Conservation (phyloP, 169 alveolate species). For the Plasmodium coatneyi region DNA sequence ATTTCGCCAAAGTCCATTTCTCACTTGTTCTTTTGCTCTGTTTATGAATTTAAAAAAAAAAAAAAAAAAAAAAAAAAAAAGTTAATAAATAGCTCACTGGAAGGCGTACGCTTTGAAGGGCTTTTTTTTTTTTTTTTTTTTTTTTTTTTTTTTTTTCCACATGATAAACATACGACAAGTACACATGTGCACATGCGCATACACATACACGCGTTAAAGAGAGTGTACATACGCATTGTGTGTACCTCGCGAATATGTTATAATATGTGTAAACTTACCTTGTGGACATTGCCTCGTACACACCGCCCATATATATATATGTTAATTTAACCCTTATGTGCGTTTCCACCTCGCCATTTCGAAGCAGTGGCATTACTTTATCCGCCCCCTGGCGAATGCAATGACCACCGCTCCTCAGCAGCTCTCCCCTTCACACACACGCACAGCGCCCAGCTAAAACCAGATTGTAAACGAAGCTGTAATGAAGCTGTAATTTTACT, state of each 20-base stretch:
- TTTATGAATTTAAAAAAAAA: neutral
- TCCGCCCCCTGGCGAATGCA: neutral
- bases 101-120: neutral
- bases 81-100: constrained; percentile 1
- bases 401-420: neutral
- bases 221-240: neutral
- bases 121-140: constrained; percentile 1
- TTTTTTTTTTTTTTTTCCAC: too few species aligned
- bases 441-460: neutral
- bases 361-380: neutral
- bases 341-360: neutral
- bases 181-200: neutral
- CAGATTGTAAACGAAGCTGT: neutral
- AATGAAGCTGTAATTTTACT: neutral
- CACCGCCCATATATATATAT: neutral
- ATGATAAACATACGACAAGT: neutral
- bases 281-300: neutral
- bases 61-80: neutral
- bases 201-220: neutral
- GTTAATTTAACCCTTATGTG: neutral
- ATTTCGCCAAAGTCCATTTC: neutral
- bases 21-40: neutral
- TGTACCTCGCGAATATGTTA: neutral
- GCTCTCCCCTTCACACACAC: neutral
- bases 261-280: neutral